Conservation (phyloP, 768 basidiomycete genomes). For the Boletus bicolor region DNA sequence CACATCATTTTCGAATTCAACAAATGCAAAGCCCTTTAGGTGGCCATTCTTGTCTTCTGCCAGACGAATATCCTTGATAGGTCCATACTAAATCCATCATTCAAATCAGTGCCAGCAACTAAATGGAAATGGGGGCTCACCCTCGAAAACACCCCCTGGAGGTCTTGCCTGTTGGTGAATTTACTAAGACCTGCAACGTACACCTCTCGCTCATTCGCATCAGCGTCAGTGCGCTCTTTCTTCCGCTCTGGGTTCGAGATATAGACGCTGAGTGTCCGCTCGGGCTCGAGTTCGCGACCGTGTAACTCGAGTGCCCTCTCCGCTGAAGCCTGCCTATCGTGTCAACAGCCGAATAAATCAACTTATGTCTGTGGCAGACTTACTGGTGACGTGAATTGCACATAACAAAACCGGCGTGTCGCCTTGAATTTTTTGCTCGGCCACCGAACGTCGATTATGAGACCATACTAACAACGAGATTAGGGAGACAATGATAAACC, state of each 20-base stretch:
- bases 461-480: slow-evolving; percentile 64
- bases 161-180: slow-evolving; percentile 71
- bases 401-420: slow-evolving; percentile 88
- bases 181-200: slow-evolving; percentile 86
- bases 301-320: slow-evolving; percentile 77
- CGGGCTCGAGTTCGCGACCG: slow-evolving; percentile 68
- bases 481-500: not conserved
- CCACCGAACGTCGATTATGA: slow-evolving; percentile 93
- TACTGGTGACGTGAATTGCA: slow-evolving; percentile 86
- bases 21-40: slow-evolving; percentile 85
- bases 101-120: slow-evolving; percentile 3
- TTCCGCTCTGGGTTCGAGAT: slow-evolving; percentile 89
- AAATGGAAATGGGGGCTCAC: slow-evolving; percentile 41
- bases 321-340: slow-evolving; percentile 53
- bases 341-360: not conserved
- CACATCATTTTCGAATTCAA: slow-evolving; percentile 87
- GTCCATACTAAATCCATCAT: slow-evolving; percentile 59
- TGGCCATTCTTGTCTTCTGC: slow-evolving; percentile 66
- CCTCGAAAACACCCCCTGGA: slow-evolving; percentile 73
- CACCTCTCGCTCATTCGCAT: slow-evolving; percentile 79
- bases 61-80: slow-evolving; percentile 78
- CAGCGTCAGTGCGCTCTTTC: slow-evolving; percentile 86
- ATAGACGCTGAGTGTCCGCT: slow-evolving; percentile 66
- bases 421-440: slow-evolving; percentile 96
- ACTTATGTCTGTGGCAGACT: slow-evolving; percentile 27